Evolutionary conservation across 805 yeast species (phyloP), one percentile per base, ranked within the genome.

Genomic region (Schwanniomyces pseudopolymorphus): DNA sequence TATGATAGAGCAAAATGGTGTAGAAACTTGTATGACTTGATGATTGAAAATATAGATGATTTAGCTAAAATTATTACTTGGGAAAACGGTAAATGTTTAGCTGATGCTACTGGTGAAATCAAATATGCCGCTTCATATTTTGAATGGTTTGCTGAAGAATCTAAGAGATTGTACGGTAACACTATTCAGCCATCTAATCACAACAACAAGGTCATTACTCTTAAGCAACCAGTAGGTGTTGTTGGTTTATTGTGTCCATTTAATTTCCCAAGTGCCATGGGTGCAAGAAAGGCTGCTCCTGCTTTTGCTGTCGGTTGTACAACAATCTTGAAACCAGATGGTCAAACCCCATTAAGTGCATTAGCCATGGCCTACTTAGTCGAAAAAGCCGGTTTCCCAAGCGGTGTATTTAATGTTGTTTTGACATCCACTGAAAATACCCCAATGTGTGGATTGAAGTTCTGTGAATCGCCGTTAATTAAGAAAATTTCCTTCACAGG

Each of bases 401-500:
- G 67, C 25, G 87, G 87, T 53, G 75, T 69, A 4, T 70, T 78
- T 58, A 81, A 82, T 59, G 71, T 81, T 20, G 74, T 80, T 7
- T 57, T 78, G 40, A 56, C 63, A 11, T 72, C 81, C 7, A 70
- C 71, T 47, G 75, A 74, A 44, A 68, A 69, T 43, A 79, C 84
- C 5, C 82, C 84, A 25, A 74, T 67, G 43, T 64, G 76, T 51
- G 86, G 86, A 11, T 61, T 75, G 46, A 74, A 67, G 53, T 61
- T 82, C 47, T 79, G 85, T 57, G 79, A 77, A 58, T 75, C 80
- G 43, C 77, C 77, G 4, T 53, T 60, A n/a, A 74, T 87, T 49
- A 76, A 77, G 57, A 86, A 86, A 61, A 74, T 86, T 42, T 83
- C 90, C 3, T 86, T 86, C 68, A 87, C 94, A 9, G 94, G 94